Percentiles rank a stretch among this genome's conserved stretches.
phyloP scores from a whole-genome alignment of 352 stramenopile genomes.

The Pythium folliculosum region DNA sequence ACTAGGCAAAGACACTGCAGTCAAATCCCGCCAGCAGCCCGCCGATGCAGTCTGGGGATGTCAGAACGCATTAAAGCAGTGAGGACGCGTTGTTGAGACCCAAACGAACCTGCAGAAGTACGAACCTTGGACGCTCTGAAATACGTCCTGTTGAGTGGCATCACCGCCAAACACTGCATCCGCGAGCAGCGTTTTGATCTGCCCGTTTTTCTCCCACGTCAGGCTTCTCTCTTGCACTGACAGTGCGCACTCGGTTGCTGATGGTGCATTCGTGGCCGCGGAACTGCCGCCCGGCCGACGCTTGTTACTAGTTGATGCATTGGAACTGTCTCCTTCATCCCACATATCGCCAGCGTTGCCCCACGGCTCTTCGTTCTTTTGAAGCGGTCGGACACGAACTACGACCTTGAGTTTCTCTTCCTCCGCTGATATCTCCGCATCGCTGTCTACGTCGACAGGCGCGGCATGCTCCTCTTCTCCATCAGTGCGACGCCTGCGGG shows the following conservation, averaged over 20 bases:
- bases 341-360: background rate
- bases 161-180: constrained; percentile 52
- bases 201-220: constrained; percentile 69
- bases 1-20: constrained; percentile 78
- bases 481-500: background rate
- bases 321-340: background rate
- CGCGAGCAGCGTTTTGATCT: constrained; percentile 53
- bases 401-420: constrained; percentile 71
- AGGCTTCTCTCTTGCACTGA: constrained; percentile 37
- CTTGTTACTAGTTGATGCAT: background rate
- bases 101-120: too few relatives aligned
- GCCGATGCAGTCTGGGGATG: constrained; percentile 51
- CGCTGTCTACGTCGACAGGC: background rate
- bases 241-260: constrained; percentile 26
- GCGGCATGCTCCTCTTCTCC: background rate
- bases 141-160: constrained; percentile 45
- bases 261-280: too few relatives aligned
- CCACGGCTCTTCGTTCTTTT: constrained; percentile 54
- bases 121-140: constrained; percentile 47
- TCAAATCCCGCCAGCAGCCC: constrained; percentile 64
- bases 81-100: too few relatives aligned
- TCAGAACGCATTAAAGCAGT: too few relatives aligned
- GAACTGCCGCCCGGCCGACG: background rate
- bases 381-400: constrained; percentile 54
- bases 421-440: constrained; percentile 5